These are phyloP conservation scores for Juglanconis oblonga DNA, from an alignment of 2,329 filamentous ascomycete species.

Conservation along the genomic window DNA sequence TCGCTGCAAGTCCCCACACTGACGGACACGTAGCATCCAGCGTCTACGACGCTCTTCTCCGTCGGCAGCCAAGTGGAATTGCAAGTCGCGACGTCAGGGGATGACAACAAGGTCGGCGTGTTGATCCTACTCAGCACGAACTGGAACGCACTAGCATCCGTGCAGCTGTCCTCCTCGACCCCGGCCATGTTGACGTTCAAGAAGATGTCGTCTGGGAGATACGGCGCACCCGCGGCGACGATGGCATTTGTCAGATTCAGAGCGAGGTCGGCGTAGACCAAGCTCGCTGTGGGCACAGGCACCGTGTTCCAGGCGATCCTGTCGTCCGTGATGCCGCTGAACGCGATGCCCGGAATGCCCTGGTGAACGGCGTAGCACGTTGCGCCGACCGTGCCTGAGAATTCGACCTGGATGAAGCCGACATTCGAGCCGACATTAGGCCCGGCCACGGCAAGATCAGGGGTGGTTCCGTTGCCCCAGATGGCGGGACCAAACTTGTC, in stretches of 20 bases:
- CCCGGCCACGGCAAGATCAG: conserved; percentile 64
- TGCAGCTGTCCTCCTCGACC: conserved; percentile 46
- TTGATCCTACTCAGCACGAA: conserved; percentile 65
- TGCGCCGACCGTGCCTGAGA: conserved; percentile 68
- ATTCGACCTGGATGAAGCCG: conserved; percentile 45
- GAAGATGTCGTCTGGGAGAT: conserved; percentile 58
- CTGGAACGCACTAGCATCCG: conserved; percentile 50
- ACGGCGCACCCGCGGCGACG: conserved; percentile 56
- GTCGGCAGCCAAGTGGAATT: conserved; percentile 53
- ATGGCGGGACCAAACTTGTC: conserved; percentile 50
- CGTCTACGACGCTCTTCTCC: conserved; percentile 51
- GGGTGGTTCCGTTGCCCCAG: conserved; percentile 46
- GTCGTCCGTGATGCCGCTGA: conserved; percentile 53
- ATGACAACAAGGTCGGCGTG: conserved; percentile 44
- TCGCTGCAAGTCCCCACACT: conserved; percentile 59
- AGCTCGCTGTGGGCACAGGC: conserved; percentile 51
- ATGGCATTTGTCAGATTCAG: conserved; percentile 55
- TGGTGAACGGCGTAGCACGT: conserved; percentile 55
- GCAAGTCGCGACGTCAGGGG: conserved; percentile 57
- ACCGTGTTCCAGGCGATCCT: conserved; percentile 52
- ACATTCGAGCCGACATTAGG: conserved; percentile 61
- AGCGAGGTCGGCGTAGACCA: conserved; percentile 63
- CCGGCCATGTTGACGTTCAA: conserved; percentile 69
- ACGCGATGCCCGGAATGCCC: conserved; percentile 65
- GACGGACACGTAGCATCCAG: conserved; percentile 60